Evolutionary conservation across 2,329 filamentous ascomycete species (phyloP).

Genomic region (Huntiella savannae): DNA sequence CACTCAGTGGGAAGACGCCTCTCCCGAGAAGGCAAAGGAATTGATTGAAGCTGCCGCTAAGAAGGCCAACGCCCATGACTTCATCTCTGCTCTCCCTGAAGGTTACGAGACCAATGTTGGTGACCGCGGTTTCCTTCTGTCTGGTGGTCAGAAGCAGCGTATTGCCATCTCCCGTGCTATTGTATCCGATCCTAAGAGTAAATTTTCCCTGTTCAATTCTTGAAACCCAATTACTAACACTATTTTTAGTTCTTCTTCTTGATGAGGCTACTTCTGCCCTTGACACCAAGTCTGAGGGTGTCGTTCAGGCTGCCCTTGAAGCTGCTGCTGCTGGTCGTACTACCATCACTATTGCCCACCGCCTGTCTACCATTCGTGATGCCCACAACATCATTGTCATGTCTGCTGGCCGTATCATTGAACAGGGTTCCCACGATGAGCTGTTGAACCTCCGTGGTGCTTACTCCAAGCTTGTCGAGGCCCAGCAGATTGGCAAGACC

Average conservation of each 20-base stretch:
- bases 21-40: slow-evolving; percentile 47
- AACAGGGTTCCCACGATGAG: slow-evolving; percentile 75
- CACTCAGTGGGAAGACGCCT: slow-evolving; percentile 50
- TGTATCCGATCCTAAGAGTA: slow-evolving; percentile 69
- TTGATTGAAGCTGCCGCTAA: slow-evolving; percentile 65
- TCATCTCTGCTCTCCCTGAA: slow-evolving; percentile 63
- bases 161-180: slow-evolving; percentile 86
- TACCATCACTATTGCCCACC: slow-evolving; percentile 90
- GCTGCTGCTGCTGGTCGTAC: slow-evolving; percentile 71
- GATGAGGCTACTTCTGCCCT: slow-evolving; percentile 90
- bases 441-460: slow-evolving; percentile 52
- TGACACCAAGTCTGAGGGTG: slow-evolving; percentile 84
- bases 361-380: slow-evolving; percentile 81
- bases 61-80: slow-evolving; percentile 89
- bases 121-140: slow-evolving; percentile 78
- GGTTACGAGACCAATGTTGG: slow-evolving; percentile 91
- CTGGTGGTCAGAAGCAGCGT: slow-evolving; percentile 90
- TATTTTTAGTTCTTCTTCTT: slow-evolving; percentile 54
- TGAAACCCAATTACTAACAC: neutral
- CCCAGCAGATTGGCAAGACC: slow-evolving; percentile 51
- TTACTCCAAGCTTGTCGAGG: slow-evolving; percentile 72
- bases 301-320: slow-evolving; percentile 84
- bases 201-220: neutral
- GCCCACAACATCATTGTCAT: slow-evolving; percentile 96
- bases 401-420: slow-evolving; percentile 64